Conservation (phyloP, 2,329 filamentous ascomycete species). For the Sporothrix sp. region DNA sequence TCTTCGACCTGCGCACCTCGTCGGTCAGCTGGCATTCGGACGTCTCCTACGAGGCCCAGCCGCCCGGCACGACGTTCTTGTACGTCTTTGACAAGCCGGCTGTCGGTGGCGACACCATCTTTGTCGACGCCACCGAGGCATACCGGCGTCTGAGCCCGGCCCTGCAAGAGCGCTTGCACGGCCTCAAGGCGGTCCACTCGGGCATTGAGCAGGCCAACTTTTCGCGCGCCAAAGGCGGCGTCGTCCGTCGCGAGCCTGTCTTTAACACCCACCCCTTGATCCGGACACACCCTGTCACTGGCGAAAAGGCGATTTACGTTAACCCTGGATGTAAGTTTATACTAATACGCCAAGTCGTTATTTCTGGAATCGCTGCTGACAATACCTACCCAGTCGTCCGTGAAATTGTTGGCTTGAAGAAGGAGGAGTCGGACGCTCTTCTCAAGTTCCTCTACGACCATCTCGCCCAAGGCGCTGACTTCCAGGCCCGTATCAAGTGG, state of each 20-base stretch:
- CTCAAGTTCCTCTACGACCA: constrained; percentile 72
- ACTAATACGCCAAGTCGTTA: background rate
- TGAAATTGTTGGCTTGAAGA: constrained; percentile 72
- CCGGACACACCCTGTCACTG: constrained; percentile 72
- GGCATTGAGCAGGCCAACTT: constrained; percentile 70
- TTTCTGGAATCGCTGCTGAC: background rate
- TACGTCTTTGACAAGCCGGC: constrained; percentile 76
- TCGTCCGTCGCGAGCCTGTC: constrained; percentile 65
- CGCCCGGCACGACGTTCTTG: constrained; percentile 67
- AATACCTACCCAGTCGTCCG: constrained; percentile 57
- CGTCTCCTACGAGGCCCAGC: constrained; percentile 12
- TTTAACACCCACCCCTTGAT: constrained; percentile 67
- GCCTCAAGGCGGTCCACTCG: constrained; percentile 71
- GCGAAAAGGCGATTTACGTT: constrained; percentile 76
- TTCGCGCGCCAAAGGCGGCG: constrained; percentile 46
- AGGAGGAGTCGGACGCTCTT: constrained; percentile 71
- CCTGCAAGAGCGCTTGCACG: constrained; percentile 71
- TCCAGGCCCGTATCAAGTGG: constrained; percentile 70
- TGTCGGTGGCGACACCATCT: constrained; percentile 77
- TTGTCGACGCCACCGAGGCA: constrained; percentile 68
- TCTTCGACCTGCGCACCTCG: constrained; percentile 60
- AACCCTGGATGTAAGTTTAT: constrained; percentile 68
- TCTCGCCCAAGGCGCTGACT: constrained; percentile 59
- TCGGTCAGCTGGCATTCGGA: constrained; percentile 47
- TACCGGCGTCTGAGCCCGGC: constrained; percentile 66